These are phyloP conservation scores for Dispira simplex DNA, from an alignment of 192 early-diverging fungal genomes.

Conservation along the genomic window DNA sequence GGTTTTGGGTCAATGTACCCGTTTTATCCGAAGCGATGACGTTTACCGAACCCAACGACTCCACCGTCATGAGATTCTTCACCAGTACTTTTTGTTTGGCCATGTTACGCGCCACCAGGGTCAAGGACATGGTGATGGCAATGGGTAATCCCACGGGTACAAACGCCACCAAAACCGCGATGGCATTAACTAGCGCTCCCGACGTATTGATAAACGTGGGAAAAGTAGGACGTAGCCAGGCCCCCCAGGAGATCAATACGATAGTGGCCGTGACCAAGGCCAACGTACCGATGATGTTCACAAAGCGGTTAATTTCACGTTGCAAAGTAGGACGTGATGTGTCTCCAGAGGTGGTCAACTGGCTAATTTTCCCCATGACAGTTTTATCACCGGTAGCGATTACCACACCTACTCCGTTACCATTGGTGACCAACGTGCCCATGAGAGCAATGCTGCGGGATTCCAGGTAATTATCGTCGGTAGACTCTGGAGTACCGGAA, in stretches of 20 bases:
- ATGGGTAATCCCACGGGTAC: conserved; percentile 75
- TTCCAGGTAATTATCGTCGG: conserved; percentile 62
- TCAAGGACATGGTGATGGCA: conserved; percentile 55
- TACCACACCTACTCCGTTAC: conserved; percentile 55
- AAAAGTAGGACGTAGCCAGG: conserved; percentile 36
- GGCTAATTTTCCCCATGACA: conserved; percentile 59
- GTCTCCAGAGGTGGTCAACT: conserved; percentile 21
- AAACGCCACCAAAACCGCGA: conserved; percentile 55
- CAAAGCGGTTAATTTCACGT: conserved; percentile 57
- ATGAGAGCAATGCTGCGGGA: conserved; percentile 71
- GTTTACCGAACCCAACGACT: conserved; percentile 71
- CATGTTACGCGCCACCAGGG: conserved; percentile 63
- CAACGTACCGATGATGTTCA: conserved; percentile 45
- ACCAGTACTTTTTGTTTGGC: conserved; percentile 50
- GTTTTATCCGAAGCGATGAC: conserved; percentile 78
- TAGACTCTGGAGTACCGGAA: conserved; percentile 36
- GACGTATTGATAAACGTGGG: conserved; percentile 37
- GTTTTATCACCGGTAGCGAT: conserved; percentile 60
- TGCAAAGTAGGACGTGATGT: conserved; percentile 39
- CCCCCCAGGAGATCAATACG: conserved; percentile 33
- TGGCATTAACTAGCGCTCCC: conserved; percentile 32
- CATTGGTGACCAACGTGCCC: conserved; percentile 53
- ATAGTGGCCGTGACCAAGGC: conserved; percentile 28
- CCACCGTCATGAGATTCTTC: conserved; percentile 72
- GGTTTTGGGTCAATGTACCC: conserved; percentile 73